Base-by-base conservation (phyloP, 1,139 yeast species). In the Kodamaea fungicola region DNA sequence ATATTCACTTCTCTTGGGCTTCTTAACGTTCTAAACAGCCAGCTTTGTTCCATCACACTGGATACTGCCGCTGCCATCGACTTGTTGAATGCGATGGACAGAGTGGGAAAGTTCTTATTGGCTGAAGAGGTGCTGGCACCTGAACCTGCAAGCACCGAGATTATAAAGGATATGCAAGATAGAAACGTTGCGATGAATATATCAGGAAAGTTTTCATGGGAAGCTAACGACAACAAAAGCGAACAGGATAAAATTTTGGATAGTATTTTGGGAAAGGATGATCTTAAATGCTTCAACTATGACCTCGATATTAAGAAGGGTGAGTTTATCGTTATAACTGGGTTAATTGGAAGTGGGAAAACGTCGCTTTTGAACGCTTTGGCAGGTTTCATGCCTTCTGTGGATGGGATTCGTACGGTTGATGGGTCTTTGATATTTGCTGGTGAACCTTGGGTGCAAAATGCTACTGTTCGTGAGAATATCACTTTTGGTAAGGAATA, bases 1-100 rank as follows among this genome's bases (percentile, higher is more conserved):
- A 78, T 88, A 9, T 89, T 89, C 55, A 76, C 96, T 0, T 82
- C 96, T 6, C 65, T 89, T 37, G 74, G 92, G 0, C 70, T 86
- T 39, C 89, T 87, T 65, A 81, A 81, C 47, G 71, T 78, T 27
- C 64, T 75, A 43, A 55, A 78, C 2, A 63, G 62, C 37, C 71
- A 67, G 41, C 67, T 74, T 21, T 67, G 85, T 52, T 64, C 85
- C 50, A 63, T 85, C 35, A 96, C 95, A 21, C 64, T 86, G 61
- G 80, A 84, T 43, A 61, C 82, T 37, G 80, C 87, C 22, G 63
- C 77, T 38, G 81, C 79, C 41, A 73, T 80, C 2, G 95, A 86
- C 59, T 87, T 85, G 10, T 65, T 71, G 44, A 67, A 83, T 34
- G 86, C 87, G 9, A 53, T 82, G 19, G 61, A 61, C 8, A 74